phyloP scores from a whole-genome alignment of 129 eudicot species.

The Chrysanthemum seticuspe region DNA sequence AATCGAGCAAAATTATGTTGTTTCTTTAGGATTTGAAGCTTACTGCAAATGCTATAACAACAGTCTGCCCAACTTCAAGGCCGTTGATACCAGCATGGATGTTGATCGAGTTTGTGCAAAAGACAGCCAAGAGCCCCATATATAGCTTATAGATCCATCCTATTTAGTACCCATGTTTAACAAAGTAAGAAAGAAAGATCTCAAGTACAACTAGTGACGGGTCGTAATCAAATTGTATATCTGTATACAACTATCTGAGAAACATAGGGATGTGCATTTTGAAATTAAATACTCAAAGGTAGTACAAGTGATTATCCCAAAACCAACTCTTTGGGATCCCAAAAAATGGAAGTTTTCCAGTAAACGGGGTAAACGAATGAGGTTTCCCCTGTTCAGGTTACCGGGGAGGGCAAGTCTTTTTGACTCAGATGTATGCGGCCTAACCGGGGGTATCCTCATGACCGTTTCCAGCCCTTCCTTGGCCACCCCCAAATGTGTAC shows the following conservation, averaged over 20 bases:
- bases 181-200: conserved; percentile 9
- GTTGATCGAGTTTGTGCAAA: conserved; percentile 95
- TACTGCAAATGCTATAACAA: conserved; percentile 92
- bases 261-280: not conserved
- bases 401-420: no score
- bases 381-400: no score
- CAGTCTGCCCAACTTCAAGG: conserved; percentile 99
- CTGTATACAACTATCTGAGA: conserved; percentile 5
- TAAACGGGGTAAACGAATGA: no score
- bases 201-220: conserved; percentile 10
- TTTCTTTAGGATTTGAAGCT: conserved; percentile 35
- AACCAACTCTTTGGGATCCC: no score
- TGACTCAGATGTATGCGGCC: no score
- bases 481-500: no score
- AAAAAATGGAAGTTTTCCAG: no score
- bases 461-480: no score
- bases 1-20: not conserved
- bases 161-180: conserved; percentile 35
- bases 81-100: conserved; percentile 99
- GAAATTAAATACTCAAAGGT: not conserved
- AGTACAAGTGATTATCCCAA: not conserved
- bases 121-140: conserved; percentile 94
- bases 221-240: conserved; percentile 11
- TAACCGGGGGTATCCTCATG: no score
- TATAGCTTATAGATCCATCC: conserved; percentile 93